A percentile compares a stretch with the other conserved stretches of the same genome.
Conservation (phyloP, 2,329 filamentous ascomycete species). For the Ophiocordyceps unilateralis region DNA sequence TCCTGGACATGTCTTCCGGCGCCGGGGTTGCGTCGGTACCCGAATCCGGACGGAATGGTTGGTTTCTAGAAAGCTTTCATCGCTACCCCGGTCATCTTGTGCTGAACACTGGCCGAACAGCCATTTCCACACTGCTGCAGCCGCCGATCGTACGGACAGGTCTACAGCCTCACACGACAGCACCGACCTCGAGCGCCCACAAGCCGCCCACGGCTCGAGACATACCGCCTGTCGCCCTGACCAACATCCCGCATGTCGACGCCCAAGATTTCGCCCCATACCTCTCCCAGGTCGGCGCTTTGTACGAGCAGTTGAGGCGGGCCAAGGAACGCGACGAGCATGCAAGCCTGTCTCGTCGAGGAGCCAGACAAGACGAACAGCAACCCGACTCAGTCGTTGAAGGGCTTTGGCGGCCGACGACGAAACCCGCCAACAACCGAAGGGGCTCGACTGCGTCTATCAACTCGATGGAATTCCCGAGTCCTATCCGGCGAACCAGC, state of each 20-base stretch:
- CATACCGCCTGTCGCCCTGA: constrained; percentile 82
- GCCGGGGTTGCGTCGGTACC: constrained; percentile 37
- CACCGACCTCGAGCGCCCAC: constrained; percentile 52
- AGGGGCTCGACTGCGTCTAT: constrained; percentile 25
- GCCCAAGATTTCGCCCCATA: constrained; percentile 69
- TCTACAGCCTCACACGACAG: constrained; percentile 59
- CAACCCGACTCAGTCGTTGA: constrained; percentile 19
- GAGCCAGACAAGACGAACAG: constrained; percentile 24
- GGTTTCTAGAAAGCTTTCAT: constrained; percentile 5
- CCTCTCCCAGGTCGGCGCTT: constrained; percentile 62
- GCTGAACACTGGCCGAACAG: constrained; percentile 21
- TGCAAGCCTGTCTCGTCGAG: constrained; percentile 23
- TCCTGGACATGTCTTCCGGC: constrained; percentile 50
- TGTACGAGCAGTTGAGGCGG: constrained; percentile 80
- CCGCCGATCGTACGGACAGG: constrained; percentile 81
- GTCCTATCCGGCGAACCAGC: constrained; percentile 25
- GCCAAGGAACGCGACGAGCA: constrained; percentile 65
- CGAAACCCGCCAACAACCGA: constrained; percentile 10
- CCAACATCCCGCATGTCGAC: constrained; percentile 73
- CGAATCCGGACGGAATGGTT: constrained; percentile 76
- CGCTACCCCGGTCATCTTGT: not conserved
- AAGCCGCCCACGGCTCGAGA: constrained; percentile 73
- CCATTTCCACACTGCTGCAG: constrained; percentile 87
- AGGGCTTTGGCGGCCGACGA: constrained; percentile 27
- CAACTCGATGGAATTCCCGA: constrained; percentile 29